Base-by-base conservation (phyloP, 1,284 basidiomycete species). In the Cryptococcus sp. region DNA sequence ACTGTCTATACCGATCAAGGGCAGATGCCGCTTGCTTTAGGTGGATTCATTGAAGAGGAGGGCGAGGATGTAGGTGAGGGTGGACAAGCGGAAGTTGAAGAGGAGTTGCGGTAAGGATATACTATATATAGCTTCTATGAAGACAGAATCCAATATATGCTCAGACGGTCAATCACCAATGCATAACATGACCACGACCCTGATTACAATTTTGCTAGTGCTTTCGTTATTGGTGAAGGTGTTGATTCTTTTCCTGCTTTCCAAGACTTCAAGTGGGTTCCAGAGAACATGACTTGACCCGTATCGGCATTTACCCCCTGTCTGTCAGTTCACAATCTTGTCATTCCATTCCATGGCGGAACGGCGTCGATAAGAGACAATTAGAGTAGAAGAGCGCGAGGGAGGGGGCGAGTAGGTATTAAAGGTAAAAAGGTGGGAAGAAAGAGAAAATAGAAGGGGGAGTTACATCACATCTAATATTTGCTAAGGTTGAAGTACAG, bases 241-340 rank as follows among this genome's bases (percentile, higher is more conserved):
- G n/a, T n/a, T n/a, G n/a, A n/a, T n/a, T n/a, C n/a, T 19, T 41
- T 41, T 10, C 14, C 39, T 19, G 52, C 34, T 37, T 54, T 61
- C 64, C 64, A 66, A 19, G 55, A 51, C 50, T 66, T 66, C 40
- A 63, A 28, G 37, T 67, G 67, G 3, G 55, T 62, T 2, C 63
- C 65, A 7, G 46, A 52, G 16, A 49, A 55, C 23, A 55, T 49
- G 10, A 58, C 34, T 37, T 60, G 62, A 7, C 61, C 62, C 3
- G 58, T 63, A 23, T 59, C 42, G 42, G 55, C 50, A 21, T 62
- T 54, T 10, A 49, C 22, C 24, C 56, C 51, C 55, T 60, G 24
- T 34, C 18, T 9, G n/a, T 22, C n/a, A n/a, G n/a, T n/a, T n/a
- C n/a, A n/a, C n/a, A n/a, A n/a, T n/a, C n/a, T n/a, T n/a, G n/a